phyloP scores from a whole-genome alignment of 2,329 filamentous ascomycete genomes.

The Arthroderma uncinatum region DNA sequence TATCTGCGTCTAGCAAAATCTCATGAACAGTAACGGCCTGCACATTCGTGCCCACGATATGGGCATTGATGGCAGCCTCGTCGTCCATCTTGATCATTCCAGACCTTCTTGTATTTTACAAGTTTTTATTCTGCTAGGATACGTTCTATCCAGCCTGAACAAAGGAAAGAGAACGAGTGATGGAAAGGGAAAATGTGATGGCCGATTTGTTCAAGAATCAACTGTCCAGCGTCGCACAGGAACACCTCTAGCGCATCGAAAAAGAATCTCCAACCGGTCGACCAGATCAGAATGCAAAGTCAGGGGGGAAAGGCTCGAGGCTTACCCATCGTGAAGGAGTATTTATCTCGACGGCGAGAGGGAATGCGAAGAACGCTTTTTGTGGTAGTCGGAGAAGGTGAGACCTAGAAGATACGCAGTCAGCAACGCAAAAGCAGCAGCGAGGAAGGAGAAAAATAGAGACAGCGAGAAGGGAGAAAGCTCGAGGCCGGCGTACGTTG shows the following conservation, averaged over 20 bases:
- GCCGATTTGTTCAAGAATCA: background rate
- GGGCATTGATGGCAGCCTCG: background rate
- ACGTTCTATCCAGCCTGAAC: too few species aligned
- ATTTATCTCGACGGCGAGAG: background rate
- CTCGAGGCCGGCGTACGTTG: background rate
- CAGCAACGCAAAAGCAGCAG: conserved; percentile 10
- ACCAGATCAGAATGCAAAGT: background rate
- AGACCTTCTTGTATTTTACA: background rate
- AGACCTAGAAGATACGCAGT: background rate
- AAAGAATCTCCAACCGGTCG: background rate
- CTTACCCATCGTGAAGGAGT: conserved; percentile 29
- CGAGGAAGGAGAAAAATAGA: conserved; percentile 14
- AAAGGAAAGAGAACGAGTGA: background rate
- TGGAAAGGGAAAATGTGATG: background rate
- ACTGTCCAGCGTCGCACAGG: background rate
- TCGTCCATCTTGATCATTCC: background rate
- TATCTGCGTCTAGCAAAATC: too few species aligned
- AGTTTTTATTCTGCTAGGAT: too few species aligned
- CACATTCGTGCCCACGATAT: background rate
- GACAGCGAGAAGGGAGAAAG: conserved; percentile 7
- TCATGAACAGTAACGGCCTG: too few species aligned
- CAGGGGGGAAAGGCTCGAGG: conserved; percentile 11
- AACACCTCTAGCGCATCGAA: background rate
- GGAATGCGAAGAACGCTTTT: background rate
- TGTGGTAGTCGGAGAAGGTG: background rate